Base-by-base conservation (phyloP, 345 rosid species). In the Balakata baccata region DNA sequence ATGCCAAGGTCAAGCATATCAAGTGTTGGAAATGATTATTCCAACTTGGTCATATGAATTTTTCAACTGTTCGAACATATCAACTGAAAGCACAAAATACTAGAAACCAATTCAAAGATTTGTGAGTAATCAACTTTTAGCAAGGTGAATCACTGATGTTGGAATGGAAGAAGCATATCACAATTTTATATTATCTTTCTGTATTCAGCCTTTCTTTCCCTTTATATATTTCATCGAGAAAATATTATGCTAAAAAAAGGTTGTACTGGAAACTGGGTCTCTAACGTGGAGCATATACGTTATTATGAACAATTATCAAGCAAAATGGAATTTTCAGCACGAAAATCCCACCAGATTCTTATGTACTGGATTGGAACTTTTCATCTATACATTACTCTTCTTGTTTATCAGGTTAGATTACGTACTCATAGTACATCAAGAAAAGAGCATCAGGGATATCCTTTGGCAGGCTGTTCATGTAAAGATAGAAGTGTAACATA, bases 391-490 rank as follows among this genome's bases (percentile, higher is more conserved):
- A 65, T 39, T 18, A 16, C 47, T 39, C 38, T 54, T 74, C 38
- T 11, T 47, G 6, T 37, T 45, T 54, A 14, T 39, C 39, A 56
- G 38, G 22, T 79, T 61, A 86, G 73, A 86, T 72, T 39, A 79
- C 23, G 70, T 75, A 68, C 54, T 79, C 79, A 64, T 75, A 79
- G 49, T 79, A 75, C 73, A 75, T 68, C 64, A 79, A 18, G 76
- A 79, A 79, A n/a, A 79, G 20, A 67, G 75, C 76, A 61, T 79
- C 79, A 20, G 79, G 79, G 41, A 70, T 59, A 46, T 75, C 79
- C 49, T 67, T 71, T 7, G 79, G 82, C 60, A 75, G 68, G 70
- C 18, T 75, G 58, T 75, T 79, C 62, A 79, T 66, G 18, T 59
- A 79, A 20, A 79, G 73, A 39, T 66, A 66, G 79, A 75, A 75